These are phyloP conservation scores for Pleurotus tuoliensis DNA, from an alignment of 768 basidiomycete genomes.

Conservation along the genomic window DNA sequence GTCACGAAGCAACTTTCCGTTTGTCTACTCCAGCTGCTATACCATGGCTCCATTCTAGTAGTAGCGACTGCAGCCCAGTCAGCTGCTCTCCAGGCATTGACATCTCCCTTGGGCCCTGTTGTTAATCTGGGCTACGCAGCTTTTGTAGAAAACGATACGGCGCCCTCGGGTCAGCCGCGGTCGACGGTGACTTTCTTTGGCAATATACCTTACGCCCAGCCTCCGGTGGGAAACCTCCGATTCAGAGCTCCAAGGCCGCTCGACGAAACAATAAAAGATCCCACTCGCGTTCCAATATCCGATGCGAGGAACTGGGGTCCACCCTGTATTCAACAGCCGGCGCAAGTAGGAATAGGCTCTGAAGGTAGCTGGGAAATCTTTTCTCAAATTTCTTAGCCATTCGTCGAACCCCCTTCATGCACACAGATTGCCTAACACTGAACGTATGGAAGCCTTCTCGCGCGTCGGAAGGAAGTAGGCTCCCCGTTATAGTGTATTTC, in stretches of 20 bases:
- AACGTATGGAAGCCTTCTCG: slow-evolving; percentile 42
- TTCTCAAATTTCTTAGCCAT: neutral
- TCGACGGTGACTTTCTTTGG: slow-evolving; percentile 40
- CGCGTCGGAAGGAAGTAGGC: slow-evolving; percentile 26
- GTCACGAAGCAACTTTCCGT: too few relatives aligned
- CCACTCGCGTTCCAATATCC: slow-evolving; percentile 17
- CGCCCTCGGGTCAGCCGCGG: slow-evolving; percentile 28
- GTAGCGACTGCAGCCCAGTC: neutral
- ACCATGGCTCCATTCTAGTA: too few relatives aligned
- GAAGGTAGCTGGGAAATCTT: neutral
- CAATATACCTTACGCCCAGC: slow-evolving; percentile 37
- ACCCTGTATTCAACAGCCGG: slow-evolving; percentile 43
- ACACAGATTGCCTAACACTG: slow-evolving; percentile 34
- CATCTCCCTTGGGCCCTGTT: slow-evolving; percentile 30
- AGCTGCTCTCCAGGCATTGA: neutral
- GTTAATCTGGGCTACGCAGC: slow-evolving; percentile 36
- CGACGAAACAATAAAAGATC: slow-evolving; percentile 21
- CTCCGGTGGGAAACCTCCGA: slow-evolving; percentile 35
- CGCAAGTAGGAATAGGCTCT: slow-evolving; percentile 25
- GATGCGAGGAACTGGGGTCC: slow-evolving; percentile 44
- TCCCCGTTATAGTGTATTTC: slow-evolving; percentile 40
- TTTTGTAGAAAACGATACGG: slow-evolving; percentile 36
- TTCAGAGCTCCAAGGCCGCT: slow-evolving; percentile 35
- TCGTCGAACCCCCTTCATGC: neutral
- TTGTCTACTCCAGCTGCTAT: too few relatives aligned